Evolutionary conservation across 345 rosid genomes (phyloP), one percentile per base, ranked within the genome.

Genomic region (Pugionium cornutum): DNA sequence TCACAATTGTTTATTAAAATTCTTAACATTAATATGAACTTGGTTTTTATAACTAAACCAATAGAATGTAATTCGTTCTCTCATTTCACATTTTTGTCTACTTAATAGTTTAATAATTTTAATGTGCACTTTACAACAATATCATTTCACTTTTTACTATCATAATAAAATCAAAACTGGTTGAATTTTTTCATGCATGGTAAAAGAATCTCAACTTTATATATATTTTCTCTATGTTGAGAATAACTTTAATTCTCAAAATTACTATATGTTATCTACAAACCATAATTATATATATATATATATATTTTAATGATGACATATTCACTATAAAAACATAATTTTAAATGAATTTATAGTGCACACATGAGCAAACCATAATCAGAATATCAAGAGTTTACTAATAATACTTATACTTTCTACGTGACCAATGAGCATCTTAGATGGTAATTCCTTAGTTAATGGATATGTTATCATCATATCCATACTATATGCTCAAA

Each of bases 211-310:
- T 2, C 41, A 56, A 56, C 1, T 55, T 4, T 25, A 35, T 1
- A n/a, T 1, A 1, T 2, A 11, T 5, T 0, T 6, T 3, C n/a
- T 1, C 35, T 6, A 35, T 1, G 18, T 54, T 33, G 44, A 54
- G 43, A 36, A 35, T 6, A 54, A 34, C 31, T 0, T 54, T 34
- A 35, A 54, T 54, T 35, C 59, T 54, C 32, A 54, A 54, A 54
- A 18, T 18, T 18, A 11, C 3, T 3, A 54, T 54, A 34, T 35
- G 31, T 54, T 54, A 54, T 35, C 59, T 3, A 2, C 5, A 1
- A 54, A 34, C 11, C n/a, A 4, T 35, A 18, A 35, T 4, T 35
- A 32, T 55, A 37, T 36, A 55, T 45, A 25, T 18, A 31, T 7
- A n/a, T n/a, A n/a, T n/a, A n/a, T n/a, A n/a, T n/a, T n/a, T n/a